Evolutionary conservation across 768 basidiomycete species (phyloP).

Genomic region (Pleurotus eryngii): DNA sequence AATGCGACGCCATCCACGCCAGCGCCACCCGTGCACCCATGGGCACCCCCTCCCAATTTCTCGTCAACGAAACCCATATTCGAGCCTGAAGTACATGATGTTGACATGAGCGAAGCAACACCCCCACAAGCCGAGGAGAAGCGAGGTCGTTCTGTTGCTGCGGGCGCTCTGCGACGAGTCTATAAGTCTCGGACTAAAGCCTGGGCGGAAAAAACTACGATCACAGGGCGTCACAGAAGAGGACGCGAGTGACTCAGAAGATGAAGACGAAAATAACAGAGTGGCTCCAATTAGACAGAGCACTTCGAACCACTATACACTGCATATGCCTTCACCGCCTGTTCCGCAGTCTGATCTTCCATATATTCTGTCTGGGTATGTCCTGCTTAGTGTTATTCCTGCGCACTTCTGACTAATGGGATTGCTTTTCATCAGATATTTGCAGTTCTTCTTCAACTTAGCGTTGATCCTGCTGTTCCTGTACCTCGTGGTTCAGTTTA

Average conservation of each 20-base stretch:
- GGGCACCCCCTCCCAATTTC: conserved; percentile 63
- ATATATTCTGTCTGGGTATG: conserved; percentile 83
- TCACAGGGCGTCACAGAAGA: conserved; percentile 31
- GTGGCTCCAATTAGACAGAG: conserved; percentile 43
- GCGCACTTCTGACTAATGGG: conserved; percentile 11
- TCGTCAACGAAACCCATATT: conserved; percentile 43
- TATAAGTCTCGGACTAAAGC: conserved; percentile 58
- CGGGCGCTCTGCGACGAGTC: conserved; percentile 63
- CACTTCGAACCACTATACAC: conserved; percentile 78
- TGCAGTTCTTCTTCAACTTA: conserved; percentile 93
- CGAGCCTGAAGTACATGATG: conserved; percentile 52
- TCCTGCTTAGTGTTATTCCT: conserved; percentile 10
- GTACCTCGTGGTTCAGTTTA: conserved; percentile 82
- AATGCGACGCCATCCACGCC: conserved; percentile 35
- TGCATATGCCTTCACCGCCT: conserved; percentile 69
- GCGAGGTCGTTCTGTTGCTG: conserved; percentile 47
- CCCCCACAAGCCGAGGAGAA: conserved; percentile 48
- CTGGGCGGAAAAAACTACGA: conserved; percentile 24
- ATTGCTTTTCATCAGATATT: conserved; percentile 51
- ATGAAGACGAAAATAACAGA: conserved; percentile 44
- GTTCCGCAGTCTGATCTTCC: conserved; percentile 63
- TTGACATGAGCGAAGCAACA: conserved; percentile 75
- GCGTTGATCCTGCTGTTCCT: conserved; percentile 80
- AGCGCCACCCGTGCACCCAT: conserved; percentile 53
- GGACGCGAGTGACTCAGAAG: conserved; percentile 38